phyloP scores from a whole-genome alignment of 2,329 filamentous ascomycete species.

The Massarina eburnea region DNA sequence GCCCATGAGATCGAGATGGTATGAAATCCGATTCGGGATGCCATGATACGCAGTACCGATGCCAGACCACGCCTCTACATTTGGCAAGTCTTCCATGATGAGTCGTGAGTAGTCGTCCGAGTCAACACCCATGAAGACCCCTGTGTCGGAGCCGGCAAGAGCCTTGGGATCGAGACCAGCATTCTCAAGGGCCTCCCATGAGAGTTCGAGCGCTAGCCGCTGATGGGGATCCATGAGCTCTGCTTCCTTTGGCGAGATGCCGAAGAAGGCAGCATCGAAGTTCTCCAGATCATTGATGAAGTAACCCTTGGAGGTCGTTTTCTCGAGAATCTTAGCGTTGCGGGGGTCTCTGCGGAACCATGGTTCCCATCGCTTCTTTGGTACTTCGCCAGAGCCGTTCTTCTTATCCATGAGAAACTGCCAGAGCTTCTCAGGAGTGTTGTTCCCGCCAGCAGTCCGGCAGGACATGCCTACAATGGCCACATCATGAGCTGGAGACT shows the following conservation, averaged over 20 bases:
- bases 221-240: slow-evolving; percentile 30
- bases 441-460: slow-evolving; percentile 11
- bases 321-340: slow-evolving; percentile 8
- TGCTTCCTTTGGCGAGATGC: slow-evolving; percentile 23
- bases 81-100: slow-evolving; percentile 16
- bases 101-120: slow-evolving; percentile 15
- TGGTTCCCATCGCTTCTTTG: slow-evolving; percentile 10
- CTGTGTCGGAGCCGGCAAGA: slow-evolving; percentile 22
- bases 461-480: slow-evolving; percentile 16
- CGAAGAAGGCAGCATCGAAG: slow-evolving; percentile 40
- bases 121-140: slow-evolving; percentile 21
- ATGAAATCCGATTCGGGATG: slow-evolving; percentile 23
- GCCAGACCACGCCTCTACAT: slow-evolving; percentile 19
- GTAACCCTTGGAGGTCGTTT: slow-evolving; percentile 10
- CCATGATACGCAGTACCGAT: slow-evolving; percentile 18
- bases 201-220: slow-evolving; percentile 25
- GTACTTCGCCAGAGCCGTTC: slow-evolving; percentile 8
- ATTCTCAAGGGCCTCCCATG: slow-evolving; percentile 44
- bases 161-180: slow-evolving; percentile 28
- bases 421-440: slow-evolving; percentile 15
- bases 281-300: slow-evolving; percentile 28
- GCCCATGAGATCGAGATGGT: slow-evolving; percentile 26
- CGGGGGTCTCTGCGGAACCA: slow-evolving; percentile 3
- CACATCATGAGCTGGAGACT: slow-evolving; percentile 2
- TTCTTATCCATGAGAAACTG: slow-evolving; percentile 15